phyloP scores from a whole-genome alignment of 164 flowering plant genomes.

The Akebia trifoliata region DNA sequence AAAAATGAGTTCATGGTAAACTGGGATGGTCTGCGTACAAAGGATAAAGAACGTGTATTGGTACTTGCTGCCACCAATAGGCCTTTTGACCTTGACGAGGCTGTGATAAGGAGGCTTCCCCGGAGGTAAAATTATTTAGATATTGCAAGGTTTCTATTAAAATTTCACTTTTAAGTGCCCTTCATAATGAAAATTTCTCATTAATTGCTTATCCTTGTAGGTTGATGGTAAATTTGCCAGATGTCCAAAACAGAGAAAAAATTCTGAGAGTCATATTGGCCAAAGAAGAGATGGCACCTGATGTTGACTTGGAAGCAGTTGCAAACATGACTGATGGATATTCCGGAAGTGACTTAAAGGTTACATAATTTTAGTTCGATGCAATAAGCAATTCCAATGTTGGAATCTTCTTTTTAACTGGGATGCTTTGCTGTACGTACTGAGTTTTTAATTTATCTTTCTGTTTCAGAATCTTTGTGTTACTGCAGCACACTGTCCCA shows the following conservation, averaged over 20 bases:
- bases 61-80: slow-evolving; percentile 98
- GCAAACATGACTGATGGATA: slow-evolving; percentile 93
- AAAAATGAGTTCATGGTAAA: slow-evolving; percentile 47
- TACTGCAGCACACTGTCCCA: slow-evolving; percentile 71
- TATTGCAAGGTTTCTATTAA: slow-evolving; percentile 4
- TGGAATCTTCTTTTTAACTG: neutral
- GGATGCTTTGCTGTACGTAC: neutral
- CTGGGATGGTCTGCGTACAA: slow-evolving; percentile 68
- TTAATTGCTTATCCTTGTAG: slow-evolving; percentile 37
- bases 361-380: slow-evolving; percentile 15
- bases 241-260: slow-evolving; percentile 76
- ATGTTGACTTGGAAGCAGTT: slow-evolving; percentile 70
- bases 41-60: slow-evolving; percentile 86
- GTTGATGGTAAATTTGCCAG: slow-evolving; percentile 94
- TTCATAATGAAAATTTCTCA: neutral
- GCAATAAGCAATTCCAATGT: neutral
- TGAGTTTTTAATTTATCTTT: slow-evolving; percentile 11
- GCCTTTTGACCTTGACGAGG: slow-evolving; percentile 96
- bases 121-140: slow-evolving; percentile 48
- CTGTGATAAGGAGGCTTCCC: slow-evolving; percentile 87
- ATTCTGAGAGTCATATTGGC: slow-evolving; percentile 74
- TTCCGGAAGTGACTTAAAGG: slow-evolving; percentile 99
- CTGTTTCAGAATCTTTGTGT: slow-evolving; percentile 69
- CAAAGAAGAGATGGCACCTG: slow-evolving; percentile 75
- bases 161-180: neutral